Evolutionary conservation across 768 basidiomycete genomes (phyloP), one percentile per base, ranked within the genome.

Genomic region (Rhodotorula diobovata): DNA sequence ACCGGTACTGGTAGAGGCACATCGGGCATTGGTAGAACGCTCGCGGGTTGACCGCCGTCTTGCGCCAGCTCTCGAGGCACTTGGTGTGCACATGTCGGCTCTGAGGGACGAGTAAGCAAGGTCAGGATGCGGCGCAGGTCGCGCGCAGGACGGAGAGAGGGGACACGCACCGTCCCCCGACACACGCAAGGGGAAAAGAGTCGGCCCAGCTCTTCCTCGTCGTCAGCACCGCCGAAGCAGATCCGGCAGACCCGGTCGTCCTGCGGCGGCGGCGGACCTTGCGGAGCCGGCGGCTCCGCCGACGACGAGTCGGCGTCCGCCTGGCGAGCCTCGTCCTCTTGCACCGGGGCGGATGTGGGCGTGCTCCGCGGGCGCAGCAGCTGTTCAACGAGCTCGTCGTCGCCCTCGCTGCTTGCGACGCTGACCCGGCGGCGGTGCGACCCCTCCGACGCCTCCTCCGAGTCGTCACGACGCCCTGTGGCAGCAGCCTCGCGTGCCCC

Each of bases 121-220:
- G 11, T 3, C 41, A 43, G 41, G 8, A 2, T 43, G 41, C 41
- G 8, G 34, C 28, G 1, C 37, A 21, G 25, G 32, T 46, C 57
- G n/a, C 15, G 37, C 5, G 2, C 25, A 14, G 28, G 16, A 23
- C 6, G 34, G 50, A 41, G 37, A 16, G 45, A 57, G 14, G 21
- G 0, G 16, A n/a, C 2, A 65, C 72, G 30, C n/a, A 69, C 72
- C 32, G 63, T 69, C 1, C 72, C 72, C 0, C 57, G 41, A 46
- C 72, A 73, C 16, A 48, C 11, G n/a, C 72, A 73, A 0, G 72
- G 72, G 5, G 35, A 41, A 58, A 73, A 70, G 10, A 73, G 57
- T 30, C 57, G 63, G 15, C 65, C 65, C 21, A 63, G 25, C 30
- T 66, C 68, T 14, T 67, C 68, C 21, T 73, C 72, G 21, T 63